These are phyloP conservation scores for Sugiyamaella paludigena DNA, from an alignment of 1,139 yeast genomes.

Conservation along the genomic window DNA sequence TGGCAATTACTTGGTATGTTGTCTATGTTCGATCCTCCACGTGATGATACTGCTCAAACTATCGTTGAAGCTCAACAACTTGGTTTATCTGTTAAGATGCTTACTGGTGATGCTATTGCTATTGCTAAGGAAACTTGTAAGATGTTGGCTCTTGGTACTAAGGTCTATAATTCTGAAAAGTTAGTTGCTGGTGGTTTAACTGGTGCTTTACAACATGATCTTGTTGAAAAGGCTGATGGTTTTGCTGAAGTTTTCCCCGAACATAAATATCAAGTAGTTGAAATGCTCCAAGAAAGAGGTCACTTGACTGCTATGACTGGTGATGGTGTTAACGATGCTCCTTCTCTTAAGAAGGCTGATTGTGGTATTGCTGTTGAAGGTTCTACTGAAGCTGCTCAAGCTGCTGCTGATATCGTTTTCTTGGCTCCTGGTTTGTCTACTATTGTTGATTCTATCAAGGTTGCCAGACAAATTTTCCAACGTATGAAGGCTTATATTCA, in stretches of 20 bases:
- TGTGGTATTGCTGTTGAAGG: conserved; percentile 98
- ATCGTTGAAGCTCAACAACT: conserved; percentile 88
- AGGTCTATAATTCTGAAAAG: conserved; percentile 96
- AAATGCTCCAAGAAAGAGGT: conserved; percentile 86
- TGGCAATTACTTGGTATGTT: conserved; percentile 97
- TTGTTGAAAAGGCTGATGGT: conserved; percentile 96
- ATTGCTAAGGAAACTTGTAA: conserved; percentile 98
- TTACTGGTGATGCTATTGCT: conserved; percentile 99
- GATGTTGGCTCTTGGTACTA: conserved; percentile 95
- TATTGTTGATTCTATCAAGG: conserved; percentile 79
- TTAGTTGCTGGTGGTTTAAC: conserved; percentile 94
- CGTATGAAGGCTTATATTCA: conserved; percentile 96
- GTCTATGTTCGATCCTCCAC: conserved; percentile 99
- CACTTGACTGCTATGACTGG: conserved; percentile 98
- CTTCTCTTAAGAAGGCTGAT: conserved; percentile 94
- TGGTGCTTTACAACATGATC: conserved; percentile 94
- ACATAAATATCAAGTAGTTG: conserved; percentile 91
- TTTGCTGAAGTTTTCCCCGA: conserved; percentile 97
- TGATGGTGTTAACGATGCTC: conserved; percentile 98
- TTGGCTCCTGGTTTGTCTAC: conserved; percentile 96
- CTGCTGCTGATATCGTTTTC: conserved; percentile 96
- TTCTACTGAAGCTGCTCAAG: conserved; percentile 94
- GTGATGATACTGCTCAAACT: conserved; percentile 97
- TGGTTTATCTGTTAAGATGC: conserved; percentile 96
- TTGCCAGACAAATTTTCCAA: conserved; percentile 97